These are phyloP conservation scores for Musa troglodytarum DNA, from an alignment of 176 grass and related monocot genomes.

Conservation along the genomic window DNA sequence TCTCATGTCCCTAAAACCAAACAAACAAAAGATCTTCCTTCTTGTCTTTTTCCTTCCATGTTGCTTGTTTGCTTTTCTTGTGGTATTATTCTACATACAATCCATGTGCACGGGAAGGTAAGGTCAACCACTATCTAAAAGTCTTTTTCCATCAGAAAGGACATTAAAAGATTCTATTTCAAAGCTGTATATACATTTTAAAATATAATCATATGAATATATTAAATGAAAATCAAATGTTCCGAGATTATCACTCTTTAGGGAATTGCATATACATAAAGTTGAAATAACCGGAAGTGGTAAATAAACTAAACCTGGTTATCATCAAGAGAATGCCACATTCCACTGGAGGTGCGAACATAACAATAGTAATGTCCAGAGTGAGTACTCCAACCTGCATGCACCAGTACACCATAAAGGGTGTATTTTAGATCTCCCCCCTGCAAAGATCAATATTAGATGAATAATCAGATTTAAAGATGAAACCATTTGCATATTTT, in stretches of 20 bases:
- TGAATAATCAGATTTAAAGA: not conserved
- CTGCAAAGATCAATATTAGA: conserved; percentile 28
- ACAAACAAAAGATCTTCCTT: not conserved
- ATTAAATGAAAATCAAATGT: no score
- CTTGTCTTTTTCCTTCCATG: not conserved
- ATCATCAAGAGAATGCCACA: conserved; percentile 99
- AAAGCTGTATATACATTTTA: not conserved
- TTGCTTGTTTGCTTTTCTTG: not conserved
- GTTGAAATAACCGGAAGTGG: not conserved
- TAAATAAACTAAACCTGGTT: conserved; percentile 50
- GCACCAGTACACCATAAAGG: conserved; percentile 95
- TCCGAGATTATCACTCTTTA: not conserved
- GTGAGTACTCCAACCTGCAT: conserved; percentile 84
- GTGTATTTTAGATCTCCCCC: conserved; percentile 67
- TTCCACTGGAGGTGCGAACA: conserved; percentile 86
- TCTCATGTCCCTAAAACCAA: not conserved
- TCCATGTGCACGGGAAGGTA: not conserved
- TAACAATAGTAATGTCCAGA: conserved; percentile 97
- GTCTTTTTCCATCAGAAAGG: not conserved
- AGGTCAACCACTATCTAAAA: not conserved
- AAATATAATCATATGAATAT: not conserved
- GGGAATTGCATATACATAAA: not conserved
- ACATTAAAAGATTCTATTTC: not conserved
- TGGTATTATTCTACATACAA: not conserved
- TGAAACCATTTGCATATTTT: not conserved